Percentiles rank a stretch among this genome's conserved stretches.
Evolutionary conservation across 441 rosid species (phyloP).

Genomic region (Viola pubescens): DNA sequence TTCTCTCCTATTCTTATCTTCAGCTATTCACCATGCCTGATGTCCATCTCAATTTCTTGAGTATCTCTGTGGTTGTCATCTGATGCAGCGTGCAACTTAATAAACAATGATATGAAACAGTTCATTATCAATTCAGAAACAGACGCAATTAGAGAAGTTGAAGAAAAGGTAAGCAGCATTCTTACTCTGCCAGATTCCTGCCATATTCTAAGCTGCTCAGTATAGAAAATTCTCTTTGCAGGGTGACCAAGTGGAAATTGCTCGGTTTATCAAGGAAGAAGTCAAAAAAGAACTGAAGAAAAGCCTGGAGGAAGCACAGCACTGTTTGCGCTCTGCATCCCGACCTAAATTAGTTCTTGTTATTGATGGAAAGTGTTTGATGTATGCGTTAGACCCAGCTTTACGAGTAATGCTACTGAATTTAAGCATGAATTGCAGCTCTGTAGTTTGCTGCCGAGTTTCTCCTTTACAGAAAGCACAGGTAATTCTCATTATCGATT

Average conservation of each 20-base stretch:
- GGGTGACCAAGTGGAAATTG: slow-evolving; percentile 78
- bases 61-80: slow-evolving; percentile 16
- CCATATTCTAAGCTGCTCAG: neutral
- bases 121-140: slow-evolving; percentile 79
- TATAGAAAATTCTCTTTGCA: slow-evolving; percentile 20
- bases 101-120: slow-evolving; percentile 79
- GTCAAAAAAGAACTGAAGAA: slow-evolving; percentile 67
- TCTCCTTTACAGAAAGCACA: slow-evolving; percentile 99
- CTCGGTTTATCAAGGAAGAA: slow-evolving; percentile 79
- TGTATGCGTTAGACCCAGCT: slow-evolving; percentile 91
- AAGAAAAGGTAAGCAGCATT: slow-evolving; percentile 63
- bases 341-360: slow-evolving; percentile 86
- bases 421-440: slow-evolving; percentile 90
- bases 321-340: slow-evolving; percentile 38
- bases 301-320: slow-evolving; percentile 83
- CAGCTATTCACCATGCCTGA: slow-evolving; percentile 12
- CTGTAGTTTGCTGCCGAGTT: slow-evolving; percentile 99
- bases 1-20: slow-evolving; percentile 6
- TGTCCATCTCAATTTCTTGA: slow-evolving; percentile 17
- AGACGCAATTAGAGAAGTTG: slow-evolving; percentile 82
- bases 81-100: slow-evolving; percentile 65
- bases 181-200: slow-evolving; percentile 6
- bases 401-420: slow-evolving; percentile 79
- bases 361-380: slow-evolving; percentile 97
- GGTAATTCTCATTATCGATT: slow-evolving; percentile 33